Conservation (phyloP, 2,329 filamentous ascomycete genomes). For the Penicillium sp. region DNA sequence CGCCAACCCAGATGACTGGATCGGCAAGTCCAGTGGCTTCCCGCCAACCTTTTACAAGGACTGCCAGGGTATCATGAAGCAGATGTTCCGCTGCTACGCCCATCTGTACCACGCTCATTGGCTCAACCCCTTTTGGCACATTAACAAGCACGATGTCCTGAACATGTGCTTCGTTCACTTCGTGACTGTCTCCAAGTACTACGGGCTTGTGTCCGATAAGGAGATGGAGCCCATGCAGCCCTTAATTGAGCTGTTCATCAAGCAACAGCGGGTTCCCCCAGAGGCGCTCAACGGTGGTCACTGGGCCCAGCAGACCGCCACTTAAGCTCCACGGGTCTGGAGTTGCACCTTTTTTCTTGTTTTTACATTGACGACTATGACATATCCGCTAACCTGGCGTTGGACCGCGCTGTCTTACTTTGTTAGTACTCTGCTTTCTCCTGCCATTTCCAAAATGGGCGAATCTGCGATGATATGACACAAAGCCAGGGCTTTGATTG, state of each 20-base stretch:
- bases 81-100: conserved; percentile 98
- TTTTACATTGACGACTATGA: conserved; percentile 22
- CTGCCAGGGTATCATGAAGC: conserved; percentile 90
- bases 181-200: conserved; percentile 72
- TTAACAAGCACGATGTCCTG: conserved; percentile 67
- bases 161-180: conserved; percentile 90
- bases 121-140: conserved; percentile 75
- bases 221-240: conserved; percentile 96
- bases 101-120: conserved; percentile 98
- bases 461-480: conserved; percentile 23
- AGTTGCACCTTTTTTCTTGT: conserved; percentile 10
- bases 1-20: conserved; percentile 64
- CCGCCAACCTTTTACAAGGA: conserved; percentile 85
- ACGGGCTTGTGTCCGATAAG: conserved; percentile 80
- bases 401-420: conserved; percentile 28
- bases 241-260: conserved; percentile 85
- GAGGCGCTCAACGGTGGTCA: conserved; percentile 51
- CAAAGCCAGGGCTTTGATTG: conserved; percentile 27
- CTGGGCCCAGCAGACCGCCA: conserved; percentile 40
- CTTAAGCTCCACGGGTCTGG: conserved; percentile 22
- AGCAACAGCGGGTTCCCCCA: conserved; percentile 80
- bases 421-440: conserved; percentile 22
- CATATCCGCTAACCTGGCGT: conserved; percentile 36
- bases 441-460: conserved; percentile 15
- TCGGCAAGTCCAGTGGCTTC: conserved; percentile 90